Conservation (phyloP, 2,329 filamentous ascomycete species). For the Fusarium buharicum region DNA sequence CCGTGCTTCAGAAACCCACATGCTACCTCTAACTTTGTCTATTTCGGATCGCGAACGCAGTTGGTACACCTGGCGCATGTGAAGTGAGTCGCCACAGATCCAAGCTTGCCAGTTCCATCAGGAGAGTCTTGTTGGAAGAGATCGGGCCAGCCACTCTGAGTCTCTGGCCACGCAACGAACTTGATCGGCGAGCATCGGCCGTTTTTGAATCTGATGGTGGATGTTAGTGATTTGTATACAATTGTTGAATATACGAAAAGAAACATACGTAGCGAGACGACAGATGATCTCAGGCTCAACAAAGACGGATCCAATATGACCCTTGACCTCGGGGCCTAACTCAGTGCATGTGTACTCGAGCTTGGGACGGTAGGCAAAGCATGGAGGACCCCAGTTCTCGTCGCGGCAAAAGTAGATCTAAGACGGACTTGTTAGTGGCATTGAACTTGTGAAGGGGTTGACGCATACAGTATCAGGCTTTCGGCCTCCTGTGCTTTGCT, state of each 20-base stretch:
- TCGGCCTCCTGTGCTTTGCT: conserved; percentile 28
- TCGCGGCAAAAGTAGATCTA: conserved; percentile 45
- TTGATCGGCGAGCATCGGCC: conserved; percentile 28
- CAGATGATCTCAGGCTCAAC: conserved; percentile 42
- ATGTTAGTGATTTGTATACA: conserved; percentile 9
- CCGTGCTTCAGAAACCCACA: not conserved
- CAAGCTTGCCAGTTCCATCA: conserved; percentile 26
- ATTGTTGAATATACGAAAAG: not conserved
- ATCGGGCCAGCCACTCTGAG: conserved; percentile 35
- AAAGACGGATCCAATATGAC: conserved; percentile 43
- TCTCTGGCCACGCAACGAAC: conserved; percentile 44
- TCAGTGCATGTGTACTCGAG: conserved; percentile 43
- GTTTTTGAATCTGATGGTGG: conserved; percentile 13
- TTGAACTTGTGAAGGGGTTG: no score
- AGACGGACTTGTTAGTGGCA: conserved; percentile 11
- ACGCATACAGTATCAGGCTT: conserved; percentile 33
- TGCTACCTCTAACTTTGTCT: not conserved
- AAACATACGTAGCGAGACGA: conserved; percentile 38
- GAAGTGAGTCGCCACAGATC: conserved; percentile 40
- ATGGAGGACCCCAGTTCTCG: conserved; percentile 43
- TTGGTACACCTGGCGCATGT: conserved; percentile 42
- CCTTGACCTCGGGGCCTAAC: conserved; percentile 30
- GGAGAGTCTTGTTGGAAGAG: conserved; percentile 33
- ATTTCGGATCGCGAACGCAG: conserved; percentile 25
- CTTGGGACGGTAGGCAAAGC: conserved; percentile 38